Base-by-base conservation (phyloP, 106 monocot species). In the Dendrobium huoshanense region DNA sequence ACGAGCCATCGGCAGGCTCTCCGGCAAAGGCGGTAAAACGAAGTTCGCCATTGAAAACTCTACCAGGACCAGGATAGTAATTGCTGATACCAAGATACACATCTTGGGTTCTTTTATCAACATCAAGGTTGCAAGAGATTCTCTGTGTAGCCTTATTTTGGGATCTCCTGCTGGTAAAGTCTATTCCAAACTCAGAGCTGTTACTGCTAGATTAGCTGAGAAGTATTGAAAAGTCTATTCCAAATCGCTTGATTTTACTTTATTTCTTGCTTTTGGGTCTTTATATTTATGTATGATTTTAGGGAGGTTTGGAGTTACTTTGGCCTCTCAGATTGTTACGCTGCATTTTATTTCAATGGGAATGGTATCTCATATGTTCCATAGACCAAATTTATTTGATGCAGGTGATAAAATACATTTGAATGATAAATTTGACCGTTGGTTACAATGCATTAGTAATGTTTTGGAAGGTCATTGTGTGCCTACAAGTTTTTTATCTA, bases 141-240 rank as follows among this genome's bases (percentile, higher is more conserved):
- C 94, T 41, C 92, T 95, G 2, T 95, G 92, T 55, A 95, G 94
- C 78, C 91, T 96, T 67, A 96, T 96, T 54, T 81, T 96, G 56
- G 95, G 95, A 29, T 93, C 92, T 20, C 95, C 95, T 67, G 95
- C 95, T 1, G 95, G 91, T 3, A 96, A 93, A 79, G 95, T 96
- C 4, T 96, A 96, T 77, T 96, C 95, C 11, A 96, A 96, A 75
- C 93, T 96, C 42, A 86, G 95, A 68, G 81, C 88, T 11, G 93
- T 96, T 20, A 83, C 91, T 55, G 92, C 95, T 19, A 88, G 95
- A 79, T 64, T 96, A 40, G 91, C 91, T 5, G 95, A 96, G 70
- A 92, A 77, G 76, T 91, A 78, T 72, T 92, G 73, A 85, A 33
- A n/a, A n/a, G 42, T 31, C 31, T 31, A 0, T 1, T 31, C 31